A percentile compares a stretch with the other conserved stretches of the same genome.
phyloP scores from a whole-genome alignment of 164 flowering plant genomes.

The Tetracentron sinense region DNA sequence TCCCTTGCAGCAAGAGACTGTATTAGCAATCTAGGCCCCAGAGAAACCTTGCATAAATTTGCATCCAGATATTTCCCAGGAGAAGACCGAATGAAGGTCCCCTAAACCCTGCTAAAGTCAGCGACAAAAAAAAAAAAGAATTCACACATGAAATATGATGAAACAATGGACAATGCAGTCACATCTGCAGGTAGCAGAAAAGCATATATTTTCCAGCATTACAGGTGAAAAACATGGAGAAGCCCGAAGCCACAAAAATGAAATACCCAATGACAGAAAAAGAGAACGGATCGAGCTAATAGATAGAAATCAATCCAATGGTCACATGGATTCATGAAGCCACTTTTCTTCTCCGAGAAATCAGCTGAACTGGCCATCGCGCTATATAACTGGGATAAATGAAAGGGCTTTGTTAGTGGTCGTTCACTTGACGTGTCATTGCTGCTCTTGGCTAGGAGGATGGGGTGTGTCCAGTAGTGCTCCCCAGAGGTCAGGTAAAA shows the following conservation, averaged over 20 bases:
- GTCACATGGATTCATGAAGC: not conserved
- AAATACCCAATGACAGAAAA: not conserved
- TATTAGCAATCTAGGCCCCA: no score
- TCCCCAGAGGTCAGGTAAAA: not conserved
- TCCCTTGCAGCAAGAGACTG: no score
- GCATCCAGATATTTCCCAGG: no score
- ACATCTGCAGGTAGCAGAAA: not conserved
- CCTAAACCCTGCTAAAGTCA: not conserved
- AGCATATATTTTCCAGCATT: not conserved
- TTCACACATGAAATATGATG: not conserved
- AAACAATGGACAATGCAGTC: not conserved
- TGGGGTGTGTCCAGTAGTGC: not conserved
- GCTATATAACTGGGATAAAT: not conserved
- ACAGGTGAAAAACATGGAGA: not conserved
- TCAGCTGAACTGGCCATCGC: not conserved
- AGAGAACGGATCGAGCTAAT: not conserved
- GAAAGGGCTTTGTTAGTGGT: not conserved
- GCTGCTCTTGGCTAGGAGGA: not conserved
- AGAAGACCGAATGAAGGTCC: no score
- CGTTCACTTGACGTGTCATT: not conserved
- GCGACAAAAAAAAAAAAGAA: not conserved
- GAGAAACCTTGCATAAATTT: no score
- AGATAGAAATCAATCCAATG: not conserved
- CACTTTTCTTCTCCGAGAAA: not conserved
- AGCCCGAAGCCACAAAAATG: not conserved